phyloP scores from a whole-genome alignment of 2,329 filamentous ascomycete genomes.

The Apiospora koreana region DNA sequence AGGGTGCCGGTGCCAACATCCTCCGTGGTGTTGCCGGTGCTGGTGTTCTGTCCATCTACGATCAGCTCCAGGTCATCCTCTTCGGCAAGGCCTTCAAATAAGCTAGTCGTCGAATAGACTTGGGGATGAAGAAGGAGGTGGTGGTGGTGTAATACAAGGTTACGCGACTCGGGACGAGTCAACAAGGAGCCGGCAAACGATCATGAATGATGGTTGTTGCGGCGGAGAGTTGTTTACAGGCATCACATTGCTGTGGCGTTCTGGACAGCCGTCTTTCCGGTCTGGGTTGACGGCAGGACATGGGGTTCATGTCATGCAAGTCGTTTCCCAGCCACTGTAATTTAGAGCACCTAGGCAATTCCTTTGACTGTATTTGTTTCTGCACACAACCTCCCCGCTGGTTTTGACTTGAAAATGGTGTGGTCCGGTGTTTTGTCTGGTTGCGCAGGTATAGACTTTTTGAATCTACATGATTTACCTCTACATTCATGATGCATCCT shows the following conservation, averaged over 20 bases:
- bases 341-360: constrained; percentile 65
- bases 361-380: constrained; percentile 43
- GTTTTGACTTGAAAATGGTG: constrained; percentile 28
- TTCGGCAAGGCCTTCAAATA: constrained; percentile 99
- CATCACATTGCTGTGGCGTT: constrained; percentile 38
- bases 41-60: constrained; percentile 99
- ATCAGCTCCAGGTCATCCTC: constrained; percentile 97
- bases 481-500: background rate
- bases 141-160: constrained; percentile 38
- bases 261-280: constrained; percentile 39
- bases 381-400: constrained; percentile 34
- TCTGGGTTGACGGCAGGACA: constrained; percentile 29
- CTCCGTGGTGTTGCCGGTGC: constrained; percentile 99
- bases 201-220: constrained; percentile 46
- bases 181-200: constrained; percentile 42
- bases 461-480: background rate
- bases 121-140: constrained; percentile 29
- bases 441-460: constrained; percentile 6
- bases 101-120: constrained; percentile 40
- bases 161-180: constrained; percentile 31
- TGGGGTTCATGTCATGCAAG: constrained; percentile 51
- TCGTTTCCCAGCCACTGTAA: constrained; percentile 55
- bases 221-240: constrained; percentile 41
- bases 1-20: constrained; percentile 99
- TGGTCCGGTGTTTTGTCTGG: constrained; percentile 19